phyloP scores from a whole-genome alignment of 768 basidiomycete species.

The Wakefieldia striispora region DNA sequence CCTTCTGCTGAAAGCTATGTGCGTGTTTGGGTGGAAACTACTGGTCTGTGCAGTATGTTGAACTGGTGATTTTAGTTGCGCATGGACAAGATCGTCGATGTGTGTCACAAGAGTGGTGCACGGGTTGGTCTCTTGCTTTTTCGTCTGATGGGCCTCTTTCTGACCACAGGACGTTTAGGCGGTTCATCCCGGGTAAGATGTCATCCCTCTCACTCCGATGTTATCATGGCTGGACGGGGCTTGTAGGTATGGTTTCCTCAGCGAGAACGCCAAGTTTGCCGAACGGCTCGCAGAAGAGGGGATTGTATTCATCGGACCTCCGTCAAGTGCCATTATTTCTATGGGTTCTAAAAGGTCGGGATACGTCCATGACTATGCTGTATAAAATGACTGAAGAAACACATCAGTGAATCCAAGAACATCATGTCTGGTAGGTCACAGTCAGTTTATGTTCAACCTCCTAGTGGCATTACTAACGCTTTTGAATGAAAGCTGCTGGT shows the following conservation, averaged over 20 bases:
- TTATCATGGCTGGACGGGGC: background rate
- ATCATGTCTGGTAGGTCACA: slow-evolving; percentile 73
- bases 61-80: slow-evolving; percentile 51
- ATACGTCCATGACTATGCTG: background rate
- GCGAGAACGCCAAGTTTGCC: slow-evolving; percentile 87
- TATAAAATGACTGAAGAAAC: background rate
- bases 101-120: slow-evolving; percentile 78
- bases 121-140: slow-evolving; percentile 50
- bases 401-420: slow-evolving; percentile 84
- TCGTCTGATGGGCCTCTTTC: slow-evolving; percentile 1
- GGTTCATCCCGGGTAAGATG: slow-evolving; percentile 80
- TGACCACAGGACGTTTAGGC: slow-evolving; percentile 50
- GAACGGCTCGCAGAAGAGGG: slow-evolving; percentile 71
- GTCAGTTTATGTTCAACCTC: background rate
- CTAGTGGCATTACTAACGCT: slow-evolving; percentile 1
- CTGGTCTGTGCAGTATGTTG: background rate
- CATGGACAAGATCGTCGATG: slow-evolving; percentile 85
- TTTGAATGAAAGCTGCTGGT: slow-evolving; percentile 59
- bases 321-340: slow-evolving; percentile 80
- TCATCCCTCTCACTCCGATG: background rate
- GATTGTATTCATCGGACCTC: slow-evolving; percentile 89
- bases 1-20: slow-evolving; percentile 89
- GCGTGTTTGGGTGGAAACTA: slow-evolving; percentile 28
- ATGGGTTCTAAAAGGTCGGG: slow-evolving; percentile 94
- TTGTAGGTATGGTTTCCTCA: slow-evolving; percentile 80